Evolutionary conservation across 306 rosid genomes (phyloP), one percentile per base, ranked within the genome.

Genomic region (Lotus japonicus): DNA sequence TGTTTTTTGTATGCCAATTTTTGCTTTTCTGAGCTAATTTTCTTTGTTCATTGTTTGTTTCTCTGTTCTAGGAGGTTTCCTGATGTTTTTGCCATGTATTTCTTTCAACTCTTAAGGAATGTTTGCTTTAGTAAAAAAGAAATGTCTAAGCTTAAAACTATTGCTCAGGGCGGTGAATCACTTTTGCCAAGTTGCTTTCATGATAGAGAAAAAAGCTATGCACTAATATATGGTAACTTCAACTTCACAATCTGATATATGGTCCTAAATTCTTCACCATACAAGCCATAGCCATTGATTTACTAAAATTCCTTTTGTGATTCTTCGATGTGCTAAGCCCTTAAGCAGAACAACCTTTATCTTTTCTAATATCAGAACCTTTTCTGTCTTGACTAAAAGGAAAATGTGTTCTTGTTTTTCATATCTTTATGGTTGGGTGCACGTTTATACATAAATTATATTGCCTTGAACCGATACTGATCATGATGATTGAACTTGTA

Each of bases 401-500:
- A 64, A 51, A 70, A 23, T 46, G 59, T 17, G 11, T 38, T 17
- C 19, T 19, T 57, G 12, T 46, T 38, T 70, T 44, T 33, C 31
- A 8, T 16, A 14, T 65, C 28, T 58, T 36, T 56, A 13, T 48
- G 63, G 17, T 41, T 74, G 58, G 42, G 51, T 12, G 36, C 13
- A 41, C 44, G 17, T 43, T 43, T 17, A 38, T 18, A 43, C 10
- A 38, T 59, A 49, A 43, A 48, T 33, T 16, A 71, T 16, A 17
- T 36, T 46, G 16, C 46, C 2, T 46, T 58, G 51, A 35, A 16
- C 52, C 5, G 2, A 50, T 39, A 50, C 11, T 6, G 35, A 68
- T 18, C 44, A 61, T 67, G 57, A 60, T 9, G 53, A 56, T 79
- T 69, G 64, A 48, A 63, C 58, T 53, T 45, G 18, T 55, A 66